Evolutionary conservation across 116 monocot genomes (phyloP).

Genomic region (Dioscorea cayenensis): DNA sequence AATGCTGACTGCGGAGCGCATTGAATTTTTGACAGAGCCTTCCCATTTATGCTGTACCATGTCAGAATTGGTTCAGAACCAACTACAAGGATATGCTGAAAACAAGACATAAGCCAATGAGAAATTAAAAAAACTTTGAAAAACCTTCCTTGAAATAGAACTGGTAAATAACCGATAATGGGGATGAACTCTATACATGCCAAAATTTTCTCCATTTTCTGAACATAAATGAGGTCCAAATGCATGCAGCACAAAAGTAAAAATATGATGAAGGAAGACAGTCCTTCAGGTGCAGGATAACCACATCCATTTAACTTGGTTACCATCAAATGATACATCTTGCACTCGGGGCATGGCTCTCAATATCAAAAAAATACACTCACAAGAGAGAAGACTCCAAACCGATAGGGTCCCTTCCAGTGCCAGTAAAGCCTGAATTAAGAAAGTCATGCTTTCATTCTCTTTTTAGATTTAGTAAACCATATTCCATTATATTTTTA

Average conservation of each 20-base stretch:
- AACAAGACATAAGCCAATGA: neutral
- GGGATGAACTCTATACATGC: neutral
- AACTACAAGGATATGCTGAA: constrained; percentile 62
- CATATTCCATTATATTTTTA: neutral
- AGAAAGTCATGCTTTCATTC: neutral
- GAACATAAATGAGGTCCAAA: neutral
- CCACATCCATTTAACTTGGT: constrained; percentile 19
- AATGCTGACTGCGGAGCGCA: constrained; percentile 86
- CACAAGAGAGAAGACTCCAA: constrained; percentile 78
- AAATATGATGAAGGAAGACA: neutral
- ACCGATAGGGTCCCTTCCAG: constrained; percentile 65
- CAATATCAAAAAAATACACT: constrained; percentile 63
- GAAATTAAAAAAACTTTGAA: neutral
- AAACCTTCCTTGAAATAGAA: neutral
- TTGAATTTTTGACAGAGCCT: constrained; percentile 74
- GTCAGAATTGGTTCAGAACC: constrained; percentile 75
- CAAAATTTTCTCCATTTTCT: neutral
- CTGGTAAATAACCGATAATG: neutral
- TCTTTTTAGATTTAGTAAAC: neutral
- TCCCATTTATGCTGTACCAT: constrained; percentile 60
- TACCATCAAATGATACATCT: constrained; percentile 75
- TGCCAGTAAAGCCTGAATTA: constrained; percentile 71
- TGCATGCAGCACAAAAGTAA: neutral
- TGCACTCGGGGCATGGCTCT: constrained; percentile 55
- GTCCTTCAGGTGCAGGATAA: neutral